Percentiles rank a stretch among this genome's conserved stretches.
phyloP scores from a whole-genome alignment of 495 filamentous ascomycete species.

The Annulohypoxylon maeteangense region DNA sequence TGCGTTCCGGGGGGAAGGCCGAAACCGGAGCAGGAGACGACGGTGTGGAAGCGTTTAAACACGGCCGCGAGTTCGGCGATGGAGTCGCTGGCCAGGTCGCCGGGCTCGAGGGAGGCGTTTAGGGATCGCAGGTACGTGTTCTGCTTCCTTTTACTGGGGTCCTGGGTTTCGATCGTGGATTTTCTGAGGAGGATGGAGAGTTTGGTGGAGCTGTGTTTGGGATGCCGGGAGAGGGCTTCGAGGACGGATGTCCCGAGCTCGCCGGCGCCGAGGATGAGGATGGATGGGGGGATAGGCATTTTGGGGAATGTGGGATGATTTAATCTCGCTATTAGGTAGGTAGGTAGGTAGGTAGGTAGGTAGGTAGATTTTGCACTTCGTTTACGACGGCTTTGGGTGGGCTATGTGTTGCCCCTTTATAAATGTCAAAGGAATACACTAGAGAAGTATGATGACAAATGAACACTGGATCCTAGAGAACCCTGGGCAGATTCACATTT shows the following conservation, averaged over 20 bases:
- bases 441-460: slow-evolving; percentile 13
- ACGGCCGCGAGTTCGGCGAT: slow-evolving; percentile 52
- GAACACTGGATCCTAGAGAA: neutral
- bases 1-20: slow-evolving; percentile 61
- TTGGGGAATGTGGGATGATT: neutral
- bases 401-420: neutral
- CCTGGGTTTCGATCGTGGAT: slow-evolving; percentile 51
- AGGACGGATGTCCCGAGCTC: slow-evolving; percentile 69
- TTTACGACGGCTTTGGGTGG: neutral
- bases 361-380: no score
- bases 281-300: slow-evolving; percentile 35
- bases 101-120: slow-evolving; percentile 55
- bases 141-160: slow-evolving; percentile 45
- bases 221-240: slow-evolving; percentile 56
- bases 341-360: no score
- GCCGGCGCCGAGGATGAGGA: slow-evolving; percentile 70
- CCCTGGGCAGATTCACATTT: neutral
- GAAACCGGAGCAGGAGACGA: slow-evolving; percentile 68
- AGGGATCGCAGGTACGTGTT: slow-evolving; percentile 44
- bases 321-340: neutral
- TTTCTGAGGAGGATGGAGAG: slow-evolving; percentile 64
- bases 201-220: slow-evolving; percentile 38
- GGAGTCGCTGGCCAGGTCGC: slow-evolving; percentile 58
- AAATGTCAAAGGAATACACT: neutral
- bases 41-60: slow-evolving; percentile 60